These are phyloP conservation scores for Filobasidium uniguttulatum DNA, from an alignment of 1,284 basidiomycete genomes.

Conservation along the genomic window DNA sequence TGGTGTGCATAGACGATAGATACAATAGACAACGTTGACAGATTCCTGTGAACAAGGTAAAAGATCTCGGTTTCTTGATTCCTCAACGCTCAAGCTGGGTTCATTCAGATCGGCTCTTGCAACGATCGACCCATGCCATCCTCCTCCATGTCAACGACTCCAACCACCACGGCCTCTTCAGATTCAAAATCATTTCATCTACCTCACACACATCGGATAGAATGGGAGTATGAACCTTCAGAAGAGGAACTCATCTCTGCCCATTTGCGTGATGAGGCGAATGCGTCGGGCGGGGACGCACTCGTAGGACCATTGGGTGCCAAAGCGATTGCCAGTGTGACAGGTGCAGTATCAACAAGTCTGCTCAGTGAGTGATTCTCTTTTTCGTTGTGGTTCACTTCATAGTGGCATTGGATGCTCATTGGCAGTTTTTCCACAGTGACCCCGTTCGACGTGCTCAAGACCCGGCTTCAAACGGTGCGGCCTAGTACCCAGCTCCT, in stretches of 20 bases:
- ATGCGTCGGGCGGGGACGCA: not conserved
- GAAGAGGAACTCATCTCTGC: not conserved
- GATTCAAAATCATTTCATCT: no score
- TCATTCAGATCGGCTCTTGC: no score
- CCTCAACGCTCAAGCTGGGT: no score
- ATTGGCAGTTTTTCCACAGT: conserved; percentile 20
- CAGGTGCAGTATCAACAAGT: conserved; percentile 33
- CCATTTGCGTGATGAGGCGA: not conserved
- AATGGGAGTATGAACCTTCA: not conserved
- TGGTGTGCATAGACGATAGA: no score
- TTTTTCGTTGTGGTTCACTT: not conserved
- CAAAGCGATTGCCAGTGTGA: conserved; percentile 36
- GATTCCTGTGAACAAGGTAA: no score
- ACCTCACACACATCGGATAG: not conserved
- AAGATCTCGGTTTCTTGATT: no score
- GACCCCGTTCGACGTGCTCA: conserved; percentile 39
- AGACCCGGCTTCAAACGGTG: conserved; percentile 36
- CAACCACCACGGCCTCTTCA: no score
- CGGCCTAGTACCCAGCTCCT: conserved; percentile 24
- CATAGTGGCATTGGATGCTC: not conserved
- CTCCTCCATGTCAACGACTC: not conserved
- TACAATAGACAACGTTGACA: no score
- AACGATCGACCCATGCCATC: not conserved
- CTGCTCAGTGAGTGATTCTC: conserved; percentile 30
- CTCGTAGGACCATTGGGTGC: conserved; percentile 25